phyloP scores from a whole-genome alignment of 768 basidiomycete genomes.

The Phlegmacium glaucopus region DNA sequence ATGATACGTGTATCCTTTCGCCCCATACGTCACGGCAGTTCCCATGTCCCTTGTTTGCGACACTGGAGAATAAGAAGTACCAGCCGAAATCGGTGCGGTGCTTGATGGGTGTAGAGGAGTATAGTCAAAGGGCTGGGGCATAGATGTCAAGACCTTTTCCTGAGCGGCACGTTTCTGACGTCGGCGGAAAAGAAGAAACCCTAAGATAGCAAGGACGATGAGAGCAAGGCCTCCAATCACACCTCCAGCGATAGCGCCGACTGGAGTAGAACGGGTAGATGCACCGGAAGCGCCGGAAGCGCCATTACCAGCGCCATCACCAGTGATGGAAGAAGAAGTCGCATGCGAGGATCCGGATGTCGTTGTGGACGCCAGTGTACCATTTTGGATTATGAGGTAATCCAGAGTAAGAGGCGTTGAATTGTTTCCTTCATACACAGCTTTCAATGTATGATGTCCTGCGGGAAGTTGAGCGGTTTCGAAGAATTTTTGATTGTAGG shows the following conservation, averaged over 20 bases:
- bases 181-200: slow-evolving; percentile 12
- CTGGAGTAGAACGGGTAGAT: slow-evolving; percentile 1
- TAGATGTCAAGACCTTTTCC: neutral
- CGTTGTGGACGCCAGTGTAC: slow-evolving; percentile 3
- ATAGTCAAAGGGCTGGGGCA: slow-evolving; percentile 6
- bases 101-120: slow-evolving; percentile 1
- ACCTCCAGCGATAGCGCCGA: slow-evolving; percentile 18
- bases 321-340: neutral
- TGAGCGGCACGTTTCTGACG: slow-evolving; percentile 1
- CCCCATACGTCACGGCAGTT: neutral
- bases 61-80: no score
- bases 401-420: slow-evolving; percentile 23
- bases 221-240: slow-evolving; percentile 18
- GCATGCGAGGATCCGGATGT: slow-evolving; percentile 1
- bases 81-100: neutral
- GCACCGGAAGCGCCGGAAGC: neutral
- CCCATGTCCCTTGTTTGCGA: neutral
- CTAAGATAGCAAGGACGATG: slow-evolving; percentile 7
- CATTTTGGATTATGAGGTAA: slow-evolving; percentile 22
- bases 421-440: slow-evolving; percentile 16
- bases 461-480: slow-evolving; percentile 13
- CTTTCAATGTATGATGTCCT: slow-evolving; percentile 21
- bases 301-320: neutral
- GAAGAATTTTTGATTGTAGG: slow-evolving; percentile 25
- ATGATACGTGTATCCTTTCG: neutral